Evolutionary conservation across 352 stramenopile genomes (phyloP).

Genomic region (Pythium aristosporum): DNA sequence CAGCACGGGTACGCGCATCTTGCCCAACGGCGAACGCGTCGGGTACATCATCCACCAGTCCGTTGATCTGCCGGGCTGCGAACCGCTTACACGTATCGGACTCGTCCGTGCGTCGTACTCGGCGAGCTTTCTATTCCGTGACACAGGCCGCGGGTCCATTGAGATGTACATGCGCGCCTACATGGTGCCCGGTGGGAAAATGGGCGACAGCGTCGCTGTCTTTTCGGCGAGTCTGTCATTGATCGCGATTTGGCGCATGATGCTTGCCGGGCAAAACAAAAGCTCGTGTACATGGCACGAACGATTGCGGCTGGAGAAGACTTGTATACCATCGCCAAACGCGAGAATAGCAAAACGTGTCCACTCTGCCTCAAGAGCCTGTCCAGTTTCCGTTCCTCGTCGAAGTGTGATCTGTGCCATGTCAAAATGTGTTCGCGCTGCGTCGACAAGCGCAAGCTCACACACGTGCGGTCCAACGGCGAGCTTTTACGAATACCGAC

Average conservation of each 20-base stretch:
- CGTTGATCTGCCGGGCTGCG: slow-evolving; percentile 12
- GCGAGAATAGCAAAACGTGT: background rate
- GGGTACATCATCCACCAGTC: slow-evolving; percentile 22
- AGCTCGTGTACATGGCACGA: slow-evolving; percentile 11
- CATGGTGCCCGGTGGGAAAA: slow-evolving; percentile 36
- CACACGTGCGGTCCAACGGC: background rate
- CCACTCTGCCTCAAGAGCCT: slow-evolving; percentile 7
- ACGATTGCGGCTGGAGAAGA: background rate
- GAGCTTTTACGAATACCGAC: slow-evolving; percentile 8
- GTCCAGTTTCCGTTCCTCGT: background rate
- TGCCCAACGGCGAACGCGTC: slow-evolving; percentile 13
- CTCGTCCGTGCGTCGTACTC: slow-evolving; percentile 52
- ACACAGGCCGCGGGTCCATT: slow-evolving; percentile 14
- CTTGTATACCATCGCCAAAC: background rate
- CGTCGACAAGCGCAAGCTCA: slow-evolving; percentile 21
- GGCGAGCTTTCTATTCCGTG: slow-evolving; percentile 18
- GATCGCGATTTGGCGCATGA: slow-evolving; percentile 13
- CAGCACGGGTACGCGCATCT: slow-evolving; percentile 2
- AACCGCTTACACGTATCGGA: slow-evolving; percentile 5
- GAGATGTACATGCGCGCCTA: slow-evolving; percentile 34
- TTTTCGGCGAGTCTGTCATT: slow-evolving; percentile 2
- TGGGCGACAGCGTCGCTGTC: slow-evolving; percentile 6
- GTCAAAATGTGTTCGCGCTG: slow-evolving; percentile 14
- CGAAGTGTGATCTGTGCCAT: slow-evolving; percentile 8
- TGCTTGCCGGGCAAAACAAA: slow-evolving; percentile 18